Percentiles rank a stretch among this genome's conserved stretches.
Conservation (phyloP, 1,284 basidiomycete genomes). For the Ceratobasidium sp. region DNA sequence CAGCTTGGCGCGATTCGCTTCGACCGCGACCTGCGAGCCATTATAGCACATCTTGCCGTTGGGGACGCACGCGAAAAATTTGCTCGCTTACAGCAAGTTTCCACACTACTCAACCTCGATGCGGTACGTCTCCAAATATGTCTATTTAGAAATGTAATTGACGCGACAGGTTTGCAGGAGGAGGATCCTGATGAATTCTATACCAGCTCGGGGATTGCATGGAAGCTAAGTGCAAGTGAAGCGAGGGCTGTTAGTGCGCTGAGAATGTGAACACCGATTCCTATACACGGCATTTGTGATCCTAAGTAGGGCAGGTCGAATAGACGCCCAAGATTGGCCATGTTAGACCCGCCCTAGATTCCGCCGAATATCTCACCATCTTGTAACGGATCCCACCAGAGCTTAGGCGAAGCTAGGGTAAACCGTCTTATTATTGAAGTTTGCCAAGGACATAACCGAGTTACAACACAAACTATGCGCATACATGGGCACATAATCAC, state of each 20-base stretch:
- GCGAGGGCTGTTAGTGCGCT: conserved; percentile 78
- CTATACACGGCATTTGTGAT: too few relatives aligned
- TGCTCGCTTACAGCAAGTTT: conserved; percentile 90
- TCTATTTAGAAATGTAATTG: conserved; percentile 28
- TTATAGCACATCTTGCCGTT: conserved; percentile 85
- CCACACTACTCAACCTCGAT: conserved; percentile 92
- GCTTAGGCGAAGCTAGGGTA: too few relatives aligned
- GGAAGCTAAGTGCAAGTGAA: conserved; percentile 85
- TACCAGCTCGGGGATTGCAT: conserved; percentile 90
- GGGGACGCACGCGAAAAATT: conserved; percentile 94
- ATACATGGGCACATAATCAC: too few relatives aligned
- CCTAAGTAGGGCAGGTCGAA: too few relatives aligned
- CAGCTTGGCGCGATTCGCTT: conserved; percentile 97
- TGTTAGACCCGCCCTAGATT: too few relatives aligned
- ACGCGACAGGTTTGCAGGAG: conserved; percentile 66
- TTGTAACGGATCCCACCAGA: too few relatives aligned
- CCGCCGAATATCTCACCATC: too few relatives aligned
- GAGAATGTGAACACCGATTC: conserved; percentile 56
- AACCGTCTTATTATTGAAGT: too few relatives aligned
- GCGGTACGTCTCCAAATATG: conserved; percentile 65
- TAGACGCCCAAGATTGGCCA: too few relatives aligned
- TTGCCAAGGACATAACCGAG: too few relatives aligned
- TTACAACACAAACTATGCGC: too few relatives aligned
- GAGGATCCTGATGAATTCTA: conserved; percentile 94
- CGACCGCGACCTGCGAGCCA: conserved; percentile 90